Percentiles rank a stretch among this genome's conserved stretches.
Conservation (phyloP, 116 monocot genomes). For the Papilionanthe hybrid region DNA sequence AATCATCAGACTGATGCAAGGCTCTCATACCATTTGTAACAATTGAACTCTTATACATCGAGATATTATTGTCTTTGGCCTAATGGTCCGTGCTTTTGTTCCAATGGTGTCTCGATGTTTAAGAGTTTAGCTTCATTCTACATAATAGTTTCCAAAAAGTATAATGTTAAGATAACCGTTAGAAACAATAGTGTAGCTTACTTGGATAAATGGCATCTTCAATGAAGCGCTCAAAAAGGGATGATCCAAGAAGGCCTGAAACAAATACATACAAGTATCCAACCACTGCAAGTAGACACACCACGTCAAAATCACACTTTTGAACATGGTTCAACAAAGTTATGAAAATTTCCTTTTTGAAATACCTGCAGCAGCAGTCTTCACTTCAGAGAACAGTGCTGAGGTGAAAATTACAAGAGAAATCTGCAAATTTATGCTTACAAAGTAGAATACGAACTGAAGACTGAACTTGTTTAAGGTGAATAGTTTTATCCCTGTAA, state of each 20-base stretch:
- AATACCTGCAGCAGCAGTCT: constrained; percentile 30
- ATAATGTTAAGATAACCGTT: too few relatives aligned
- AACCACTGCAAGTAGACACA: constrained; percentile 19
- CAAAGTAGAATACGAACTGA: constrained; percentile 33
- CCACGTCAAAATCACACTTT: background rate
- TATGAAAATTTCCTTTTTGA: background rate
- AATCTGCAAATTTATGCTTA: constrained; percentile 35
- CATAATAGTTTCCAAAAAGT: too few relatives aligned
- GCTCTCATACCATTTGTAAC: too few relatives aligned
- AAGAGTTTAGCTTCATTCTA: too few relatives aligned
- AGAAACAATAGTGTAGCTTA: background rate
- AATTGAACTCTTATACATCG: too few relatives aligned
- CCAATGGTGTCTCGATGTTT: too few relatives aligned
- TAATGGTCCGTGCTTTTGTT: too few relatives aligned
- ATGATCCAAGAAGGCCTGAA: constrained; percentile 29
- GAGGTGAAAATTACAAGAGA: constrained; percentile 20
- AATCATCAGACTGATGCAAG: too few relatives aligned
- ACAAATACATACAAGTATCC: constrained; percentile 38
- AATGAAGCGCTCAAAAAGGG: constrained; percentile 7
- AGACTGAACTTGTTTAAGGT: constrained; percentile 17
- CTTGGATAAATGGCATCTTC: constrained; percentile 13
- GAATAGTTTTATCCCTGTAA: constrained; percentile 26
- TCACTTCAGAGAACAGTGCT: constrained; percentile 24
- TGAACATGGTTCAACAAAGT: constrained; percentile 1
- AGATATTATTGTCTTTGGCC: too few relatives aligned